These are phyloP conservation scores for Guadua angustifolia DNA, from an alignment of 176 grass and related monocot genomes.

Conservation along the genomic window DNA sequence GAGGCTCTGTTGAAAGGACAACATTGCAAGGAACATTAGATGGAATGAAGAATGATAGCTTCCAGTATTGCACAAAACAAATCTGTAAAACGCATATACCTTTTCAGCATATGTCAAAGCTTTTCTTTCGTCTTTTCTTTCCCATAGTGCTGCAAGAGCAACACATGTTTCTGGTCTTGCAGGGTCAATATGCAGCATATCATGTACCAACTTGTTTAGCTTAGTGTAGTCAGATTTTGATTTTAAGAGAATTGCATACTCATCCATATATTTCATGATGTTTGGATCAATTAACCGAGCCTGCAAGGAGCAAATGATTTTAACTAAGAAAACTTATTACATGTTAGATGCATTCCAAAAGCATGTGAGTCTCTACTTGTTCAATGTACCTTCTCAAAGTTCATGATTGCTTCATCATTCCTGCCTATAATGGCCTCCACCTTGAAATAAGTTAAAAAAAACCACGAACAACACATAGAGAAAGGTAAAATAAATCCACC, in stretches of 20 bases:
- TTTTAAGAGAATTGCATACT: constrained; percentile 95
- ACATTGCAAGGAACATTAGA: constrained; percentile 35
- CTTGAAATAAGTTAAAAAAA: constrained; percentile 55
- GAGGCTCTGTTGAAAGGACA: constrained; percentile 65
- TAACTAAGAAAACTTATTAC: not conserved
- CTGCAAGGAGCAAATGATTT: constrained; percentile 46
- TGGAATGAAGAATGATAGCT: constrained; percentile 8
- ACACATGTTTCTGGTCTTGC: constrained; percentile 90
- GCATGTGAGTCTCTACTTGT: constrained; percentile 1
- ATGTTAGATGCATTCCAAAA: not conserved
- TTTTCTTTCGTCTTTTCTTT: constrained; percentile 86
- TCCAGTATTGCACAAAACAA: constrained; percentile 5
- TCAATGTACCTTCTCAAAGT: constrained; percentile 91
- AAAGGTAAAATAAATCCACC: constrained; percentile 20
- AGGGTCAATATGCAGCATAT: constrained; percentile 89
- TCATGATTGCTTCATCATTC: constrained; percentile 89
- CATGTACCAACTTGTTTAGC: constrained; percentile 95
- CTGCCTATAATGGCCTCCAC: constrained; percentile 90
- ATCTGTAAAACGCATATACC: constrained; percentile 45
- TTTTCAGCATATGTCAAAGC: constrained; percentile 92
- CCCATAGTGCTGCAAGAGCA: constrained; percentile 90
- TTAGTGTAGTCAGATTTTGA: constrained; percentile 76
- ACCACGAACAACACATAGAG: constrained; percentile 21
- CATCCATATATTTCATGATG: constrained; percentile 94
- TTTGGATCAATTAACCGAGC: constrained; percentile 80